phyloP scores from a whole-genome alignment of 1,139 yeast species.

The Debaryomycetaceae sp. region DNA sequence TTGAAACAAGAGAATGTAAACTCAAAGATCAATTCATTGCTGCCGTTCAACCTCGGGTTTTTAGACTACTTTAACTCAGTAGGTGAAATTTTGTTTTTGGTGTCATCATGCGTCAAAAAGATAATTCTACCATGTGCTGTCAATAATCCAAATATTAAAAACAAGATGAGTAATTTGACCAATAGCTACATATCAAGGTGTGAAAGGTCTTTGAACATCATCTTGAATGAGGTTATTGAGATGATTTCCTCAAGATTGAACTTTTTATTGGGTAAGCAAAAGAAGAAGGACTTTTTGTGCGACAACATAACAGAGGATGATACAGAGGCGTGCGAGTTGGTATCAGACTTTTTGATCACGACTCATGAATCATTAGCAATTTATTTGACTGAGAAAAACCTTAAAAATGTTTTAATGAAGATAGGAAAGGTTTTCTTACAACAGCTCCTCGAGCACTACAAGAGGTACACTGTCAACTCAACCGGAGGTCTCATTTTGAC shows the following conservation, averaged over 20 bases:
- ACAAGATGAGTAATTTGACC: slow-evolving; percentile 59
- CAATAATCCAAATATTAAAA: slow-evolving; percentile 59
- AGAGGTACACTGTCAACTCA: slow-evolving; percentile 71
- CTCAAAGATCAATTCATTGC: slow-evolving; percentile 20
- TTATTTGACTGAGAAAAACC: slow-evolving; percentile 52
- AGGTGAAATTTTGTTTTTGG: slow-evolving; percentile 60
- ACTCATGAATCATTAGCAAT: slow-evolving; percentile 32
- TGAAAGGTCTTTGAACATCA: slow-evolving; percentile 65
- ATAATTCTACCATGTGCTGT: slow-evolving; percentile 71
- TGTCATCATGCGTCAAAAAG: slow-evolving; percentile 70
- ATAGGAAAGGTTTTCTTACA: slow-evolving; percentile 62
- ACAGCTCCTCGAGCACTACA: slow-evolving; percentile 67
- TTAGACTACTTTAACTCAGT: slow-evolving; percentile 53
- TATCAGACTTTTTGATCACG: slow-evolving; percentile 51
- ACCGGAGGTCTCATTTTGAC: slow-evolving; percentile 85
- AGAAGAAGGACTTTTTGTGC: slow-evolving; percentile 31
- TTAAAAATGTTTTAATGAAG: slow-evolving; percentile 50
- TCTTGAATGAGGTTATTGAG: slow-evolving; percentile 58
- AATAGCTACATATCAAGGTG: slow-evolving; percentile 66
- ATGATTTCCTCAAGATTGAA: slow-evolving; percentile 47
- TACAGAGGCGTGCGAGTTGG: slow-evolving; percentile 66
- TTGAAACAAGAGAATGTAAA: slow-evolving; percentile 27
- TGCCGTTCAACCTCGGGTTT: slow-evolving; percentile 39
- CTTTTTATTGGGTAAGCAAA: slow-evolving; percentile 45
- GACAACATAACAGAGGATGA: slow-evolving; percentile 52